phyloP scores from a whole-genome alignment of 2,329 filamentous ascomycete genomes.

The Botrytis medusae region DNA sequence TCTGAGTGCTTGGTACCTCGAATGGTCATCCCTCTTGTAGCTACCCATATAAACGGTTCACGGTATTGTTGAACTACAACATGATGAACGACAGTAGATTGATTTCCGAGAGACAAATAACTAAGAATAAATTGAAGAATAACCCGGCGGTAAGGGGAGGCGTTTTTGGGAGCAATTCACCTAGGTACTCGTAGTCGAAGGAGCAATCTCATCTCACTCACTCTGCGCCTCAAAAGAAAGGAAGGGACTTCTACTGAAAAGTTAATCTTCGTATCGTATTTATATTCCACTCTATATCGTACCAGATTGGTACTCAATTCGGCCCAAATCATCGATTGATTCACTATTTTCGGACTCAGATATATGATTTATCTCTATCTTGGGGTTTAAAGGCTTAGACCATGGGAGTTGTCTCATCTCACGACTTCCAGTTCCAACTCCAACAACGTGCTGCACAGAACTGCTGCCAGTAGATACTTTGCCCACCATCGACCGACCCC shows the following conservation, averaged over 20 bases:
- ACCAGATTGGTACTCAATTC: too few species aligned
- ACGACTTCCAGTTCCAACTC: neutral
- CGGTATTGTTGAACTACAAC: neutral
- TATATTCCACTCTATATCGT: neutral
- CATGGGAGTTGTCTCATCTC: slow-evolving; percentile 8
- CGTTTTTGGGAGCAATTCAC: neutral
- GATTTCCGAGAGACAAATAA: neutral
- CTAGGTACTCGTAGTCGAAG: neutral
- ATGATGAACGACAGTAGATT: neutral
- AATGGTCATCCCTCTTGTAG: neutral
- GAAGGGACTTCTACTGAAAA: neutral
- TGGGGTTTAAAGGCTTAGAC: neutral
- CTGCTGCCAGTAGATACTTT: neutral
- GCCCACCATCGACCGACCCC: neutral
- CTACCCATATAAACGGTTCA: neutral
- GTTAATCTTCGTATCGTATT: neutral
- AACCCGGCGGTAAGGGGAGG: neutral
- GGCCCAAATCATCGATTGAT: neutral
- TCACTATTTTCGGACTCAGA: neutral
- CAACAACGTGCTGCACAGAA: neutral
- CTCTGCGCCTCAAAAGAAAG: neutral
- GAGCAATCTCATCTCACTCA: neutral
- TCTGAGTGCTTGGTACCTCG: neutral
- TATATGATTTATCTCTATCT: neutral
- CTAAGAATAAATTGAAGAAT: neutral